Percentiles rank a stretch among this genome's conserved stretches.
These are phyloP conservation scores for Carex littledalei DNA, from an alignment of 176 grass and related monocot genomes.

Conservation along the genomic window DNA sequence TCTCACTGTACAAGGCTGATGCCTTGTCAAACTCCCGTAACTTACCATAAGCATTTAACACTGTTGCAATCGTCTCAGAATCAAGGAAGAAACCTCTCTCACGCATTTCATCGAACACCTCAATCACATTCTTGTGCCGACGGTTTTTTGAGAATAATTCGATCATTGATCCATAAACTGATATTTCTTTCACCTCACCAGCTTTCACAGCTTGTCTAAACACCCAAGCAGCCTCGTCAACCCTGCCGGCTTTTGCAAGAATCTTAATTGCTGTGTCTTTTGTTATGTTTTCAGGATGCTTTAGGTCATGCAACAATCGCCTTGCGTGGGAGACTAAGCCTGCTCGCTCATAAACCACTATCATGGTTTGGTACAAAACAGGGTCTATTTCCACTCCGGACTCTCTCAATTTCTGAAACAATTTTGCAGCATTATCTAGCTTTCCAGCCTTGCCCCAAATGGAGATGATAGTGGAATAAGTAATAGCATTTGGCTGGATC, in stretches of 20 bases:
- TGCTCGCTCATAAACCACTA: constrained; percentile 74
- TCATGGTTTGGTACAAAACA: constrained; percentile 94
- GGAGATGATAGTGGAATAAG: constrained; percentile 85
- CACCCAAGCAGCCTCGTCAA: constrained; percentile 87
- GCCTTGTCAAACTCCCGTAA: constrained; percentile 70
- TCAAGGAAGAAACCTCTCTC: constrained; percentile 51
- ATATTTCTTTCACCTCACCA: constrained; percentile 57
- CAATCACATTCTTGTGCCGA: constrained; percentile 52
- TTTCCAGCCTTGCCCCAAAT: constrained; percentile 90
- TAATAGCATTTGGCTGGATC: constrained; percentile 69
- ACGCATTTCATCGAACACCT: constrained; percentile 85
- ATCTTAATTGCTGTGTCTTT: constrained; percentile 79
- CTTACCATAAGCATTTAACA: constrained; percentile 82
- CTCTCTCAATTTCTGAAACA: constrained; percentile 78
- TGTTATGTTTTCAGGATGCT: constrained; percentile 47
- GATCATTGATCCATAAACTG: constrained; percentile 59
- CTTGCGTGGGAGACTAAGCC: constrained; percentile 56
- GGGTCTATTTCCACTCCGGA: constrained; percentile 76
- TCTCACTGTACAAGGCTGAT: constrained; percentile 36
- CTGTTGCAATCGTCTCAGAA: constrained; percentile 70
- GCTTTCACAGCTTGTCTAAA: constrained; percentile 48
- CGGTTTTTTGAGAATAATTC: constrained; percentile 60
- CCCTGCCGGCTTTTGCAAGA: constrained; percentile 61
- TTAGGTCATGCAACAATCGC: constrained; percentile 66
- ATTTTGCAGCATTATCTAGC: constrained; percentile 67